Percentiles rank a stretch among this genome's conserved stretches.
phyloP scores from a whole-genome alignment of 805 yeast species.

The Kluyveromyces siamensis region DNA sequence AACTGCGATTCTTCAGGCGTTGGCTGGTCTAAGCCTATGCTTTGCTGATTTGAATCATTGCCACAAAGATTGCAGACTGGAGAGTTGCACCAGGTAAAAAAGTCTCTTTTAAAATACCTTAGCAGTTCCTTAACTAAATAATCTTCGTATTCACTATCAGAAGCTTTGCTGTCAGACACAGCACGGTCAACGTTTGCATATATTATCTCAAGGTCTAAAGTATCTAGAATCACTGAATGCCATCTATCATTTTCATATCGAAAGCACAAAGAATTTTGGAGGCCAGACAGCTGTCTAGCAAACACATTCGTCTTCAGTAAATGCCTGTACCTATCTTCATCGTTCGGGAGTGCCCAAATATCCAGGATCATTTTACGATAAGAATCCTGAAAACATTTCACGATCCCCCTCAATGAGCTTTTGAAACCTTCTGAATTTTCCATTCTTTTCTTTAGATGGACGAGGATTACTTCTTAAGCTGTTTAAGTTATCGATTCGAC shows the following conservation, averaged over 20 bases:
- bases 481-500: too few species aligned
- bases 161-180: constrained; percentile 27
- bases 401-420: not conserved
- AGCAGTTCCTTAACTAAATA: constrained; percentile 48
- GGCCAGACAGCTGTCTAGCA: constrained; percentile 18
- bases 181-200: constrained; percentile 49
- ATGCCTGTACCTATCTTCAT: constrained; percentile 10
- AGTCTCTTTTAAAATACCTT: constrained; percentile 66
- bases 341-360: constrained; percentile 1
- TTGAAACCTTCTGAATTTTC: not conserved
- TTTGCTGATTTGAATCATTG: constrained; percentile 29
- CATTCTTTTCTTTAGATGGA: not conserved
- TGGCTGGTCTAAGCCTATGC: constrained; percentile 35
- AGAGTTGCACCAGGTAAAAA: constrained; percentile 75
- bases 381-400: not conserved
- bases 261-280: constrained; percentile 15
- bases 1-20: constrained; percentile 34
- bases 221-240: constrained; percentile 52
- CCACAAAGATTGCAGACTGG: constrained; percentile 54
- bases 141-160: constrained; percentile 39
- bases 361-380: not conserved
- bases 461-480: too few species aligned
- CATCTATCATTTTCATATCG: constrained; percentile 36
- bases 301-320: constrained; percentile 13
- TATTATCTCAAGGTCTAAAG: constrained; percentile 50